Base-by-base conservation (phyloP, 192 early-diverging fungal genomes). In the Linnemannia elongata region DNA sequence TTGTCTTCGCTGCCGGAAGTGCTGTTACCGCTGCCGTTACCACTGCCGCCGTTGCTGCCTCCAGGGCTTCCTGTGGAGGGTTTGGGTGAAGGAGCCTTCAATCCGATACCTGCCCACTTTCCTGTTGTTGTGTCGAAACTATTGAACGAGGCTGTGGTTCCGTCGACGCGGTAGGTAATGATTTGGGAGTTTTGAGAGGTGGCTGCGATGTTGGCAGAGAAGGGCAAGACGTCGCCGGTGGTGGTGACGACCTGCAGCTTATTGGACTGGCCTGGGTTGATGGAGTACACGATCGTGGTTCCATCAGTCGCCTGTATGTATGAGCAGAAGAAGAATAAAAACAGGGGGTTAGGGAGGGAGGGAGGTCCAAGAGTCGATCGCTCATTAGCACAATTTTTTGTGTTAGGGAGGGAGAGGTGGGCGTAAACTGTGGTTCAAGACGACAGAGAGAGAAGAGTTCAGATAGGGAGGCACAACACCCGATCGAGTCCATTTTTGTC, bases 41-140 rank as follows among this genome's bases (percentile, higher is more conserved):
- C 17, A 12, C 2, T 27, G 24, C 55, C 55, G 12, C 55, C 55
- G 6, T 27, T 27, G 6, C 6, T 12, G 6, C 30, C 60, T 33
- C 60, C 60, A 15, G 55, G 55, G 49, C 13, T 35, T 18, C 33
- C 35, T 27, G 41, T 0, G 15, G 38, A 15, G 17, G 74, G 7
- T 20, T 69, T 24, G 72, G 78, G 69, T 38, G 45, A 42, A 27
- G 83, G n/a, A 39, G 36, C 57, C 20, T 72, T 69, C 17, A 80
- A 75, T 15, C 78, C 84, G 7, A 75, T 55, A 6, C 84, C 83
- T 41, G 24, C 68, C 83, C 84, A 87, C 15, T 27, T 36, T 35
- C 39, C 39, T n/a, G 79, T 27, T 1, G 45, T 35, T 1, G 84
- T 68, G 45, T 81, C 76, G 45, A 78, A 87, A 60, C 42, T 73